These are phyloP conservation scores for Nakataea oryzae DNA, from an alignment of 2,329 filamentous ascomycete genomes.

Conservation along the genomic window DNA sequence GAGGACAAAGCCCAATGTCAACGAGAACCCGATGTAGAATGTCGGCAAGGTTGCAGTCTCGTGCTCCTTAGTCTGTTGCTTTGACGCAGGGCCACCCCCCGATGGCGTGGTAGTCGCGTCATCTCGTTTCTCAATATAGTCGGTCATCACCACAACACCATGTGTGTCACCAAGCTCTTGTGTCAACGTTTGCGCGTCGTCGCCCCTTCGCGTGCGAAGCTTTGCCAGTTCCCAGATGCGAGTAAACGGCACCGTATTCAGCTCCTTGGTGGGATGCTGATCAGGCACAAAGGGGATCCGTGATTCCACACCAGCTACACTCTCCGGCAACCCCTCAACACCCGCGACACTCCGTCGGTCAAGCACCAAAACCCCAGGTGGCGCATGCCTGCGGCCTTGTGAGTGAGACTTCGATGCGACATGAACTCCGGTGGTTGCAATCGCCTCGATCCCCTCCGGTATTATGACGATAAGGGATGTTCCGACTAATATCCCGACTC, in stretches of 20 bases:
- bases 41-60: constrained; percentile 37
- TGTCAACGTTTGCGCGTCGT: neutral
- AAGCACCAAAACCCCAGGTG: neutral
- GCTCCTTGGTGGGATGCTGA: too few relatives aligned
- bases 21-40: constrained; percentile 74
- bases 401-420: constrained; percentile 16
- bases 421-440: constrained; percentile 49
- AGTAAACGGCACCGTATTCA: neutral
- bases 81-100: neutral
- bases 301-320: too few relatives aligned
- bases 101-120: neutral
- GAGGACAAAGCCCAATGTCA: constrained; percentile 81
- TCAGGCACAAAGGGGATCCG: too few relatives aligned
- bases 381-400: constrained; percentile 17
- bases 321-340: too few relatives aligned
- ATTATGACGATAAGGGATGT: constrained; percentile 96
- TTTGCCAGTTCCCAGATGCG: neutral
- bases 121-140: neutral
- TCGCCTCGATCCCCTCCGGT: constrained; percentile 87
- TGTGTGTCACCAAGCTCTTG: neutral
- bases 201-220: neutral
- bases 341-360: neutral
- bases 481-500: constrained; percentile 87
- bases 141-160: neutral
- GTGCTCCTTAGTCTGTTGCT: neutral